Evolutionary conservation across 2,329 filamentous ascomycete species (phyloP), one percentile per base, ranked within the genome.

Genomic region (Epichloe sibirici): DNA sequence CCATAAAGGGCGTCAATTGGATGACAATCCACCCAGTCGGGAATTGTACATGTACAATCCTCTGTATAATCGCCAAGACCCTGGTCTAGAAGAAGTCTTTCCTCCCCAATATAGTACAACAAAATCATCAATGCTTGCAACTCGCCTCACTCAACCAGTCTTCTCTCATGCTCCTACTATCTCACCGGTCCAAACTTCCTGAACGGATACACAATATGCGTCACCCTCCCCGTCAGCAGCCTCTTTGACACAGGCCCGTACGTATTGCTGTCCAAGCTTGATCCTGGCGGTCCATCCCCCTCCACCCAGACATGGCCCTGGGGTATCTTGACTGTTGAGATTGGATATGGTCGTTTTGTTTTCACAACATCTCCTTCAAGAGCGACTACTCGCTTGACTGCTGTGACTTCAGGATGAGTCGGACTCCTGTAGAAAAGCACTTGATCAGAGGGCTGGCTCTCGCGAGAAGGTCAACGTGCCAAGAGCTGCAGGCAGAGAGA

Each of bases 301-400:
- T 97, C 91, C 1, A 98, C 82, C 93, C 93, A 98, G 31, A 97
- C 77, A 71, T 97, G 90, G 17, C 89, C 89, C 56, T 77, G 77
- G 5, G 90, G 91, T 23, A 98, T 79, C 56, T 77, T 76, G 45
- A 86, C 72, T 8, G 68, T 74, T 1, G 71, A 59, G 15, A 74
- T 66, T 8, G 79, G 75, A 63, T 82, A 85, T 17, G 82, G 82
- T 51, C 73, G 67, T 53, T 79, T 75, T 42, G 86, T 86, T 52
- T 72, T 75, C 34, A 97, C 81, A 1, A 80, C 73, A 64, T 97
- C 91, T 9, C 90, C 90, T 50, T 85, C 83, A 4, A 96, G 63
- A 0, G 80, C 93, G 28, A 96, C 75, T 11, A 98, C 78, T 42
- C 93, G 77, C 72, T 98, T 98, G 37, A 96, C 80, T 0, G 81